These are phyloP conservation scores for Histomonas meleagridis DNA, from an alignment of 208 protist species.

Conservation along the genomic window DNA sequence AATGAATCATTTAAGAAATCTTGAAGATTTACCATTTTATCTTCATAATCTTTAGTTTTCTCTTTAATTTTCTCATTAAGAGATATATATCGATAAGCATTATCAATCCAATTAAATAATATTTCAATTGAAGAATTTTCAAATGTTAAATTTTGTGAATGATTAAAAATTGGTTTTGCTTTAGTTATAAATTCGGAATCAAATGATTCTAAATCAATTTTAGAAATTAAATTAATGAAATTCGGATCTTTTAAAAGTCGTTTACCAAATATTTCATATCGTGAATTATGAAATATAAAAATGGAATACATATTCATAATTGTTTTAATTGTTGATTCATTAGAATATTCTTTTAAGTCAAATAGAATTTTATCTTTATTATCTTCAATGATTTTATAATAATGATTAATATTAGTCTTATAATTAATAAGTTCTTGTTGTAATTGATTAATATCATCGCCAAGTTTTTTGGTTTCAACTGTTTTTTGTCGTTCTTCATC, in stretches of 20 bases:
- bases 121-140: not conserved
- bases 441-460: not conserved
- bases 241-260: not conserved
- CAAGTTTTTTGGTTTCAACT: not conserved
- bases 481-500: conserved; percentile 11
- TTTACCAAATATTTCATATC: not conserved
- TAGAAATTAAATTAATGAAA: not conserved
- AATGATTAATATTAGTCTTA: too few species aligned
- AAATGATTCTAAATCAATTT: not conserved
- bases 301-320: not conserved
- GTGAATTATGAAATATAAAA: not conserved
- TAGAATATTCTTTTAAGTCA: not conserved
- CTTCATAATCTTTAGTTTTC: not conserved
- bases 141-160: not conserved
- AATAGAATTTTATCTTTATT: not conserved
- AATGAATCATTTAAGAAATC: not conserved
- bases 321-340: not conserved
- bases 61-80: not conserved
- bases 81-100: not conserved
- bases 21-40: not conserved
- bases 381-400: not conserved
- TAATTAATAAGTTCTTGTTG: not conserved
- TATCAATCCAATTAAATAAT: not conserved
- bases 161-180: not conserved
- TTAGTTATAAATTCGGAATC: not conserved